Percentiles rank a stretch among this genome's conserved stretches.
phyloP scores from a whole-genome alignment of 371 early-diverging fungal species.

The Zopfochytrium polystomum region DNA sequence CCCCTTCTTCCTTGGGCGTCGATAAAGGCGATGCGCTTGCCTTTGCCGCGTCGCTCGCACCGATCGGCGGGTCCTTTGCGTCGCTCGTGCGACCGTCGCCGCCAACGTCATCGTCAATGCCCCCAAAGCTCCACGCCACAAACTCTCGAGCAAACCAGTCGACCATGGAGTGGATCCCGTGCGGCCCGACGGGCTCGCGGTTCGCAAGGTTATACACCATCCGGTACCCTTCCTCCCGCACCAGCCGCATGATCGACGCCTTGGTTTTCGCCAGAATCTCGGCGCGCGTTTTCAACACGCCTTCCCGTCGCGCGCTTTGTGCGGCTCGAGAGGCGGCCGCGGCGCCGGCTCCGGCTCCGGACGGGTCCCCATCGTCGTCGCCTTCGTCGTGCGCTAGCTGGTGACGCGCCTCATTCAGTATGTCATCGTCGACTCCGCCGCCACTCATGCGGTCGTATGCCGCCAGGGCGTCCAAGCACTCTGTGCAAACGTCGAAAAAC shows the following conservation, averaged over 20 bases:
- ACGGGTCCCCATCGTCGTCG: neutral
- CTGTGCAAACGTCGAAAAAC: slow-evolving; percentile 16
- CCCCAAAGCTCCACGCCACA: too few species aligned
- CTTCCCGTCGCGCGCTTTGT: neutral
- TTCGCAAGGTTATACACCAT: slow-evolving; percentile 22
- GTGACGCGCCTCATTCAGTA: neutral
- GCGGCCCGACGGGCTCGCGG: slow-evolving; percentile 6
- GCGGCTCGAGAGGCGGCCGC: neutral
- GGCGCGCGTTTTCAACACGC: neutral
- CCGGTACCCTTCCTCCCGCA: slow-evolving; percentile 21
- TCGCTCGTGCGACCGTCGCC: too few species aligned
- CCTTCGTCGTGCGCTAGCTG: neutral
- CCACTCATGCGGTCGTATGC: too few species aligned
- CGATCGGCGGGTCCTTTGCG: too few species aligned
- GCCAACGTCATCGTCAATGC: too few species aligned
- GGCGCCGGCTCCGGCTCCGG: neutral
- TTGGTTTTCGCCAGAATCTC: slow-evolving; percentile 3
- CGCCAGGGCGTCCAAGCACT: slow-evolving; percentile 11
- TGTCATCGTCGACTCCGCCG: too few species aligned
- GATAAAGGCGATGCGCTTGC: too few species aligned
- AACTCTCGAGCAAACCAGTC: slow-evolving; percentile 25
- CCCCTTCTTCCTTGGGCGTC: too few species aligned
- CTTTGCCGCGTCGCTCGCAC: too few species aligned
- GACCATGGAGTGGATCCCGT: slow-evolving; percentile 27
- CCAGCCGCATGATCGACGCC: slow-evolving; percentile 5